phyloP scores from a whole-genome alignment of 2,329 filamentous ascomycete species.

The Aspergillus chevalieri region DNA sequence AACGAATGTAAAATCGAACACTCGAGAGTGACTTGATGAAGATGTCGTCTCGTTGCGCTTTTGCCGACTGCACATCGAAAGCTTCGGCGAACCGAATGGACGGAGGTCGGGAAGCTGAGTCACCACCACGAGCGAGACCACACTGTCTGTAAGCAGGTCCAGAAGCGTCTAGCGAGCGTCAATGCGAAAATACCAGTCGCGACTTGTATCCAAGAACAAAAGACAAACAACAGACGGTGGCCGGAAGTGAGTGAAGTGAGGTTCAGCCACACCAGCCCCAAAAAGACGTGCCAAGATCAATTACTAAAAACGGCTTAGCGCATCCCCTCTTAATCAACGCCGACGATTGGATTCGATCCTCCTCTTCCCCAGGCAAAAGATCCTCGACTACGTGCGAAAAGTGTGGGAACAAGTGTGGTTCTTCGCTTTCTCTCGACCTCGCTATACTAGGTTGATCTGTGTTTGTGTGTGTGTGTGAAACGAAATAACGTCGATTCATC shows the following conservation, averaged over 20 bases:
- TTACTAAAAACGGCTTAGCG: conserved; percentile 3
- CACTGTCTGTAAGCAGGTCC: too few species aligned
- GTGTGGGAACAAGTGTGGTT: too few species aligned
- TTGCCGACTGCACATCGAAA: too few species aligned
- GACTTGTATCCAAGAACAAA: not conserved
- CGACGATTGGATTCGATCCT: conserved; percentile 21
- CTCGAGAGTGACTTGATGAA: not conserved
- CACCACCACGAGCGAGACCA: conserved; percentile 9
- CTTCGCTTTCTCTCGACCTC: conserved; percentile 4
- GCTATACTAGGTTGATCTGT: not conserved
- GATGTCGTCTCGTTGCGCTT: not conserved
- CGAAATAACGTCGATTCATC: conserved; percentile 7
- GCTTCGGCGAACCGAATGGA: not conserved
- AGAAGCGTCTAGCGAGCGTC: too few species aligned
- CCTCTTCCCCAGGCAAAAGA: conserved; percentile 15
- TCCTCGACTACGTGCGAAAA: conserved; percentile 12
- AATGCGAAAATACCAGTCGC: too few species aligned
- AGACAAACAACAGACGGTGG: not conserved
- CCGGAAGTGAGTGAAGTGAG: not conserved
- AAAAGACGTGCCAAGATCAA: not conserved
- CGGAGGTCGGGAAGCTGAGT: conserved; percentile 2
- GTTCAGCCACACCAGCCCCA: not conserved
- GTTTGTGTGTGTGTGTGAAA: not conserved
- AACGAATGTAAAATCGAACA: not conserved
- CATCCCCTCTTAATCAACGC: conserved; percentile 18